Conservation (phyloP, 768 basidiomycete species). For the Ramaria sp. region DNA sequence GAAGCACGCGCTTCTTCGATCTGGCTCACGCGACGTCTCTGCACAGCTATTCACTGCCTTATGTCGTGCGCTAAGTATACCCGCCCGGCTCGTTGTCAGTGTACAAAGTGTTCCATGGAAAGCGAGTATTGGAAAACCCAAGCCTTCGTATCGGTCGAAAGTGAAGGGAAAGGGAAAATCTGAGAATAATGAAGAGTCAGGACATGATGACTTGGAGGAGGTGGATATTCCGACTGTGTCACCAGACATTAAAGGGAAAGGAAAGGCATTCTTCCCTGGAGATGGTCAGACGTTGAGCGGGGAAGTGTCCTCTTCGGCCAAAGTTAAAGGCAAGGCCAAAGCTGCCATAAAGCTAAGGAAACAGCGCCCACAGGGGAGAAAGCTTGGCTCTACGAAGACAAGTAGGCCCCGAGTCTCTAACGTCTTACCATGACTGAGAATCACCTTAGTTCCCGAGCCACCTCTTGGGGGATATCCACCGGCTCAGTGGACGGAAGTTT, state of each 20-base stretch:
- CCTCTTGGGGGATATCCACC: conserved; percentile 44
- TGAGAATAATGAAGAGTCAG: conserved; percentile 19
- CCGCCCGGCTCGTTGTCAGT: conserved; percentile 79
- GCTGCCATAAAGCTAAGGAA: conserved; percentile 51
- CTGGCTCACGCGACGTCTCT: conserved; percentile 75
- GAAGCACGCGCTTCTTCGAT: conserved; percentile 79
- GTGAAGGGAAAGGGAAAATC: conserved; percentile 18
- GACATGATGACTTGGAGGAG: conserved; percentile 24
- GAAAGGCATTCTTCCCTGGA: conserved; percentile 25
- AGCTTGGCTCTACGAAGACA: conserved; percentile 6
- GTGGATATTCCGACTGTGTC: conserved; percentile 19
- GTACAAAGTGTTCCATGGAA: conserved; percentile 92
- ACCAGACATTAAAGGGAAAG: conserved; percentile 22
- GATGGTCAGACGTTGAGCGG: conserved; percentile 28
- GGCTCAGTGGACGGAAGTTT: conserved; percentile 96
- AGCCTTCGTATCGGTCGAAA: conserved; percentile 26
- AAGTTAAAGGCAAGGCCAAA: conserved; percentile 42
- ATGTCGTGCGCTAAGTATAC: conserved; percentile 77
- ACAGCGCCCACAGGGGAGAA: conserved; percentile 7
- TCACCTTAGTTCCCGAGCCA: conserved; percentile 3
- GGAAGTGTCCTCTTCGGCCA: conserved; percentile 12
- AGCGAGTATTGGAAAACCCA: conserved; percentile 48
- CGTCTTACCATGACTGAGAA: neutral
- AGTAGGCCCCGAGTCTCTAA: neutral
- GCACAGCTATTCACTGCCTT: conserved; percentile 88